These are phyloP conservation scores for Curvularia sp. DNA, from an alignment of 2,329 filamentous ascomycete genomes.

Conservation along the genomic window DNA sequence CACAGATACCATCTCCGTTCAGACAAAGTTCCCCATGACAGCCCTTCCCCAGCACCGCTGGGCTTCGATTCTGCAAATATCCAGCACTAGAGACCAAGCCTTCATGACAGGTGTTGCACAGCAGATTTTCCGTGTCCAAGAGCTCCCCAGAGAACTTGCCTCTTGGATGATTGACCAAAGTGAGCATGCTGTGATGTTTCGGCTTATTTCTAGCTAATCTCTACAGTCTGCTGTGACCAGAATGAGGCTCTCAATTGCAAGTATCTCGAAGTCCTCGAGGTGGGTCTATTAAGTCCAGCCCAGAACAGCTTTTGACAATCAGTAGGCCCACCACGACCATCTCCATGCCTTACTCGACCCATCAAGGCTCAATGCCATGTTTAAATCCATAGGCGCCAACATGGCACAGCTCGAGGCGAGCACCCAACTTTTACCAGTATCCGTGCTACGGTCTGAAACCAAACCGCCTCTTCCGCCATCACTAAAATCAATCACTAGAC, in stretches of 20 bases:
- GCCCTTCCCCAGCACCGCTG: slow-evolving; percentile 44
- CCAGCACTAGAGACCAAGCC: slow-evolving; percentile 46
- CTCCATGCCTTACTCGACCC: slow-evolving; percentile 51
- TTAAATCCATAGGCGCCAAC: slow-evolving; percentile 64
- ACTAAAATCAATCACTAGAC: slow-evolving; percentile 29
- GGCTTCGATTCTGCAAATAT: slow-evolving; percentile 40
- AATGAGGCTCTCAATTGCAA: slow-evolving; percentile 48
- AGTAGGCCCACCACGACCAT: slow-evolving; percentile 29
- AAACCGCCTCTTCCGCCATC: slow-evolving; percentile 27
- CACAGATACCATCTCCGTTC: slow-evolving; percentile 5
- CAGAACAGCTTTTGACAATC: slow-evolving; percentile 10
- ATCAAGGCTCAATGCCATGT: slow-evolving; percentile 58
- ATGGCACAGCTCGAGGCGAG: slow-evolving; percentile 11
- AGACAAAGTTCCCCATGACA: slow-evolving; percentile 16
- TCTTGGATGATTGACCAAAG: slow-evolving; percentile 54
- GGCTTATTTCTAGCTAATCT: slow-evolving; percentile 21
- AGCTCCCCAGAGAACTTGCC: slow-evolving; percentile 49
- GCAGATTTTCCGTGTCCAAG: slow-evolving; percentile 47
- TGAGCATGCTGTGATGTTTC: slow-evolving; percentile 12
- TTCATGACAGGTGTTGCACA: slow-evolving; percentile 53
- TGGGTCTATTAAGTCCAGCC: slow-evolving; percentile 8
- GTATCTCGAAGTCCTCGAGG: slow-evolving; percentile 43
- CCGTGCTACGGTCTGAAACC: slow-evolving; percentile 16
- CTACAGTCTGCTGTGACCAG: slow-evolving; percentile 38
- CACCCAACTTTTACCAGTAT: slow-evolving; percentile 14